These are phyloP conservation scores for Allium cepa DNA, from an alignment of 106 monocot species.

Conservation along the genomic window DNA sequence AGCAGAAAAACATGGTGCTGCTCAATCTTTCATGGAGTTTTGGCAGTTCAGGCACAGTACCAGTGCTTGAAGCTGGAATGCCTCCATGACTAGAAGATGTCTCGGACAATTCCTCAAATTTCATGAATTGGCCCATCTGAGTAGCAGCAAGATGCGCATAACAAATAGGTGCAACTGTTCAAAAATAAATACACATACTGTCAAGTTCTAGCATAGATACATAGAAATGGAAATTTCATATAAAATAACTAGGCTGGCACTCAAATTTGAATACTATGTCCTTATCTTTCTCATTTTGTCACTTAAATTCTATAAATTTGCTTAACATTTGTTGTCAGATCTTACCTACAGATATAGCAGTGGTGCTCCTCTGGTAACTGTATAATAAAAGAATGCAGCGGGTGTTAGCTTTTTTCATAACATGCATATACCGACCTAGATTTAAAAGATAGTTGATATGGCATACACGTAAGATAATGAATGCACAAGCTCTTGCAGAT, in stretches of 20 bases:
- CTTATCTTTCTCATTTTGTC: too few relatives aligned
- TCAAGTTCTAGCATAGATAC: not conserved
- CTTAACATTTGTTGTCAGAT: not conserved
- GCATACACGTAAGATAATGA: constrained; percentile 89
- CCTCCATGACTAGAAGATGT: constrained; percentile 72
- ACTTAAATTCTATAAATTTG: not conserved
- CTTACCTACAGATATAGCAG: constrained; percentile 68
- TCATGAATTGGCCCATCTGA: constrained; percentile 71
- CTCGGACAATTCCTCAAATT: constrained; percentile 83
- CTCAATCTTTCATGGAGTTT: constrained; percentile 57
- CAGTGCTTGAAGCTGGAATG: constrained; percentile 26
- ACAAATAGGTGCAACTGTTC: constrained; percentile 84
- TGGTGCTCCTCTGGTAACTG: constrained; percentile 85
- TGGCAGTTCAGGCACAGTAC: constrained; percentile 63
- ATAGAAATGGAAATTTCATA: not conserved
- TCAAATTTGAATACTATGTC: too few relatives aligned
- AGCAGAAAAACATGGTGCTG: constrained; percentile 86
- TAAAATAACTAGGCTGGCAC: not conserved
- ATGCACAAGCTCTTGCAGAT: constrained; percentile 88
- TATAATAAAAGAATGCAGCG: not conserved
- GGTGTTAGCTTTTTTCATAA: too few relatives aligned
- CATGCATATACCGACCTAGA: too few relatives aligned
- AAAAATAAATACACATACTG: not conserved
- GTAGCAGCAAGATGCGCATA: constrained; percentile 90
- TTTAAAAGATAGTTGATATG: too few relatives aligned